Percentiles rank a stretch among this genome's conserved stretches.
Conservation (phyloP, 495 filamentous ascomycete species). For the Parathielavia appendiculata region DNA sequence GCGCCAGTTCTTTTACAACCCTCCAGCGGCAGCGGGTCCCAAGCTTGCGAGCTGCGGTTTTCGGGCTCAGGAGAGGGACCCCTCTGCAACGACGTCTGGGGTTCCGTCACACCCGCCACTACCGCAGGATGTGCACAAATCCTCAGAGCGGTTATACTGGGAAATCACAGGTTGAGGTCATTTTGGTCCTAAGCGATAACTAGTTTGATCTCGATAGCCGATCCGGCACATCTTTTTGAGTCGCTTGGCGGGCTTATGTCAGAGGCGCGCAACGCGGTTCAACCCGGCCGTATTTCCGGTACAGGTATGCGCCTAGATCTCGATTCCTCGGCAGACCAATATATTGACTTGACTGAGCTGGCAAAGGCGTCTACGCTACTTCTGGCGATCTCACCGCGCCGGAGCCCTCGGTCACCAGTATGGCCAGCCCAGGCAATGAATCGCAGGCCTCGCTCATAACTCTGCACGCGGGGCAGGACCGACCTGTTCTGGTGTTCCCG, state of each 20-base stretch:
- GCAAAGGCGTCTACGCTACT: constrained; percentile 21
- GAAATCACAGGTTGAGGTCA: constrained; percentile 9
- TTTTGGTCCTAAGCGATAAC: constrained; percentile 20
- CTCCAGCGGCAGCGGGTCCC: constrained; percentile 6
- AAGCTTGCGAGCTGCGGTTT: constrained; percentile 15
- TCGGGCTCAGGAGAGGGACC: constrained; percentile 10
- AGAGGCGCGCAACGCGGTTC: constrained; percentile 14
- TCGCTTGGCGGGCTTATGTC: constrained; percentile 19
- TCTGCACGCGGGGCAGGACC: constrained; percentile 10
- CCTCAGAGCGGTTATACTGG: constrained; percentile 9
- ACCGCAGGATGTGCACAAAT: constrained; percentile 16
- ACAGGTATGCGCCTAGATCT: constrained; percentile 20
- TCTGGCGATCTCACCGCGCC: constrained; percentile 14
- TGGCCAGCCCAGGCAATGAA: constrained; percentile 15
- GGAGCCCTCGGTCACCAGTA: constrained; percentile 20
- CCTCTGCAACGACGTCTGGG: constrained; percentile 17
- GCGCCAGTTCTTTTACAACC: constrained; percentile 22
- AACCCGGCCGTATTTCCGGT: constrained; percentile 20
- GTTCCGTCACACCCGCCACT: constrained; percentile 16
- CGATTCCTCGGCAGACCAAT: constrained; percentile 15
- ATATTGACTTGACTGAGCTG: constrained; percentile 20
- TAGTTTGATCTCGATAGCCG: constrained; percentile 22
- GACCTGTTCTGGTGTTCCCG: neutral
- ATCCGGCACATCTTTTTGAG: constrained; percentile 20
- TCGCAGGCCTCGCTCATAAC: constrained; percentile 11